phyloP scores from a whole-genome alignment of 2,329 filamentous ascomycete genomes.

The Thielaviopsis populi region DNA sequence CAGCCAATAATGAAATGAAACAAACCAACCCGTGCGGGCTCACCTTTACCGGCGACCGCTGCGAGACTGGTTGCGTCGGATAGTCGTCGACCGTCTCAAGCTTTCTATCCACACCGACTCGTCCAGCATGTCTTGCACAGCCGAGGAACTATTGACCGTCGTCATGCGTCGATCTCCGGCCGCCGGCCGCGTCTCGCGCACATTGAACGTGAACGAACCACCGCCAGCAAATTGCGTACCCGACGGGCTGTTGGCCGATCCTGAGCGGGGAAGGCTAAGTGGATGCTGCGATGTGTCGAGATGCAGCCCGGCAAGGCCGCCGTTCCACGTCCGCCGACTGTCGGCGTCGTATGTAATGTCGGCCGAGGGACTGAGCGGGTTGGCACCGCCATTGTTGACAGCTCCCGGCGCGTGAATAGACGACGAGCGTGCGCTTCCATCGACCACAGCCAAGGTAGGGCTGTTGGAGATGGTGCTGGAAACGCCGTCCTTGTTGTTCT shows the following conservation, averaged over 20 bases:
- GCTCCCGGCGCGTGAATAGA: slow-evolving; percentile 8
- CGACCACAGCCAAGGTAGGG: slow-evolving; percentile 10
- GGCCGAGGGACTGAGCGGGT: slow-evolving; percentile 15
- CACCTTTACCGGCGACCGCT: not conserved
- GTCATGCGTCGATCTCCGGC: slow-evolving; percentile 14
- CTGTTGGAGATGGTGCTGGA: slow-evolving; percentile 10
- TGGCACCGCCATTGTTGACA: not conserved
- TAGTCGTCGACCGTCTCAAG: slow-evolving; percentile 74
- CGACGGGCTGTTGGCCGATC: slow-evolving; percentile 20
- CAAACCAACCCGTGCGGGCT: not conserved
- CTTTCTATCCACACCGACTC: slow-evolving; percentile 89
- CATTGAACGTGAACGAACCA: slow-evolving; percentile 42
- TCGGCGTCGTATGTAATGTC: slow-evolving; percentile 23
- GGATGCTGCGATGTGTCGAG: slow-evolving; percentile 33
- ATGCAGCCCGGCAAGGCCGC: slow-evolving; percentile 24
- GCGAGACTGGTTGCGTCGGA: slow-evolving; percentile 25
- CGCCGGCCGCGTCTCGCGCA: slow-evolving; percentile 31
- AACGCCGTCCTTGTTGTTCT: not conserved
- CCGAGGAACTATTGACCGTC: slow-evolving; percentile 14
- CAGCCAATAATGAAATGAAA: not conserved
- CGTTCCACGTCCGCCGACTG: slow-evolving; percentile 27
- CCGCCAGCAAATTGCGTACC: slow-evolving; percentile 29
- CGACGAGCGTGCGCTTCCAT: not conserved
- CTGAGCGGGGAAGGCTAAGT: slow-evolving; percentile 35
- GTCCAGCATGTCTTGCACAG: slow-evolving; percentile 67